Evolutionary conservation across 345 rosid species (phyloP), one percentile per base, ranked within the genome.

Genomic region (Acer saccharum): DNA sequence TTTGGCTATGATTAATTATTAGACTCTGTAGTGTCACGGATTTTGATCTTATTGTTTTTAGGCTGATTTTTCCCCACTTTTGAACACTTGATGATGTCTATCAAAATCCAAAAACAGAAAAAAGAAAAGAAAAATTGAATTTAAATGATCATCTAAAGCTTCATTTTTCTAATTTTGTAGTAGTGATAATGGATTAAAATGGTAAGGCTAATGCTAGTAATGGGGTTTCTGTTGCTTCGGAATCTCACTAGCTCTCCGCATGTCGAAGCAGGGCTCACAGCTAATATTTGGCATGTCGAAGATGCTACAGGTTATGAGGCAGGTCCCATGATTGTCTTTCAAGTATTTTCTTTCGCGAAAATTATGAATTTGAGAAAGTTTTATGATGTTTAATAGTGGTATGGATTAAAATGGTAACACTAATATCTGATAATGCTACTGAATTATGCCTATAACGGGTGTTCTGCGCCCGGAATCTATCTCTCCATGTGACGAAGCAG

Each of bases 131-230:
- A 48, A 48, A 48, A 10, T n/a, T 46, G 41, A 21, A 58, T 23
- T 10, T 23, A 48, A 43, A 35, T 13, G 27, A 27, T 27, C 13
- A 70, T 52, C 44, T 29, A 13, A 52, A 21, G 63, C 35, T 29
- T 54, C 46, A 71, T 27, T 52, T 52, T 66, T 70, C 61, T 9
- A 25, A 17, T 29, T 27, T 4, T 29, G 62, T 52, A 52, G 32
- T n/a, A 52, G 32, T n/a, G 64, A 8, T 2, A 11, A 58, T 57
- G 75, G 52, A 16, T 29, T 57, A 72, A 72, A 43, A 43, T 43
- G 58, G 50, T 35, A 29, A 70, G 46, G 74, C 48, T 62, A 61
- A 62, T 73, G 68, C 39, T 16, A 62, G 14, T 73, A 32, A 43
- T 4, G 66, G 68, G 10, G 66, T 13, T 10, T 61, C 11, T 27